These are phyloP conservation scores for Aspergillus funiculosus DNA, from an alignment of 495 filamentous ascomycete genomes.

Conservation along the genomic window DNA sequence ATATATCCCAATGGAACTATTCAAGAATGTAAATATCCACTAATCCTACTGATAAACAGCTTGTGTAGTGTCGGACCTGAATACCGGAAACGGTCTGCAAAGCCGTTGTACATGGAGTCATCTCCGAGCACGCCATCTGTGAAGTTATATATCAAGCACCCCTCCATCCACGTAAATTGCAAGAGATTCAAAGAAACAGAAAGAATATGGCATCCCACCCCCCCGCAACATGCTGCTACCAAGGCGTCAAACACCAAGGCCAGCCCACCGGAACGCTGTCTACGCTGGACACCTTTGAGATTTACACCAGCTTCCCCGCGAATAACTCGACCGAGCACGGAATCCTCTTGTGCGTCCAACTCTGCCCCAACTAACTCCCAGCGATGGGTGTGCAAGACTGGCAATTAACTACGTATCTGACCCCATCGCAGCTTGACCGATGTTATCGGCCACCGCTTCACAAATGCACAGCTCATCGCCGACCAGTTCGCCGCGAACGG, in stretches of 20 bases:
- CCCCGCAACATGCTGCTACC: constrained; percentile 5
- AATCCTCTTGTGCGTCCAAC: constrained; percentile 19
- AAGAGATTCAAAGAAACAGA: too few species aligned
- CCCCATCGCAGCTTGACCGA: constrained; percentile 20
- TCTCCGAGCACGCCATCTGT: too few species aligned
- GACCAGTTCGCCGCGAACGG: constrained; percentile 72
- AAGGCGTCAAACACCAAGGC: constrained; percentile 21
- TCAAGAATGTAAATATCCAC: too few species aligned
- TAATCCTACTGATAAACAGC: too few species aligned
- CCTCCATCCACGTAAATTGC: too few species aligned
- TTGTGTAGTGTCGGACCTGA: too few species aligned
- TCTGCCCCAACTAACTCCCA: neutral
- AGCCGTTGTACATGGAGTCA: too few species aligned
- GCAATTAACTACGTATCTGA: too few species aligned
- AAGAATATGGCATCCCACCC: constrained; percentile 7
- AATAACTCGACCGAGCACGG: constrained; percentile 25
- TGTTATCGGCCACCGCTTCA: constrained; percentile 25
- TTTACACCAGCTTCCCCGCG: constrained; percentile 25
- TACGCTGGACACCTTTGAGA: constrained; percentile 16
- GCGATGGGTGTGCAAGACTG: neutral
- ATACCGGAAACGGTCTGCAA: too few species aligned
- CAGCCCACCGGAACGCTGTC: constrained; percentile 20
- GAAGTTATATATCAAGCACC: too few species aligned
- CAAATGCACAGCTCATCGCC: constrained; percentile 41
- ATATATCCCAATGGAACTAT: too few species aligned